These are phyloP conservation scores for Trichoderma pleuroti DNA, from an alignment of 2,329 filamentous ascomycete genomes.

Conservation along the genomic window DNA sequence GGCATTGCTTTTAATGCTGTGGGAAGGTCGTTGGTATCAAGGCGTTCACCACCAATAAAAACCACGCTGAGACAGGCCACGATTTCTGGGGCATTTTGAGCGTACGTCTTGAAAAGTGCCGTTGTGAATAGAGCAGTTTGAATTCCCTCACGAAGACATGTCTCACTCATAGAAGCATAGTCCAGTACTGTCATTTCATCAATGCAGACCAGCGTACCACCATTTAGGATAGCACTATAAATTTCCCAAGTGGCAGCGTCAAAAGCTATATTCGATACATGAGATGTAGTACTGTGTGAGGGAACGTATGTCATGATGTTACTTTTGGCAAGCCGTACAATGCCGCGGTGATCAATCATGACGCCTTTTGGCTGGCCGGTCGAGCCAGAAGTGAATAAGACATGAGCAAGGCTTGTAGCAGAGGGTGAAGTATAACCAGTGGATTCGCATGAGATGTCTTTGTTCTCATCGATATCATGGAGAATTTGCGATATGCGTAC, in stretches of 20 bases:
- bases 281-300: background rate
- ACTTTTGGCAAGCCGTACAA: background rate
- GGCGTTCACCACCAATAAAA: background rate
- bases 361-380: background rate
- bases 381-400: background rate
- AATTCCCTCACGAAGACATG: background rate
- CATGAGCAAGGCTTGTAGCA: background rate
- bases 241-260: background rate
- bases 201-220: background rate
- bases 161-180: background rate
- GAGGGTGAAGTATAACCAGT: background rate
- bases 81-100: background rate
- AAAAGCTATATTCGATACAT: background rate
- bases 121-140: background rate
- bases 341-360: background rate
- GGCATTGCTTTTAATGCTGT: background rate
- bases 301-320: background rate
- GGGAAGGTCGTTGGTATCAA: background rate
- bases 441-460: background rate
- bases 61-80: background rate
- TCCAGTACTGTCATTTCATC: background rate
- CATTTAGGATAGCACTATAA: background rate
- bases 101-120: background rate
- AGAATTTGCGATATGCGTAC: background rate
- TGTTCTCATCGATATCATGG: background rate